These are phyloP conservation scores for Chaetoceros muelleri DNA, from an alignment of 108 stramenopile genomes.

Conservation along the genomic window DNA sequence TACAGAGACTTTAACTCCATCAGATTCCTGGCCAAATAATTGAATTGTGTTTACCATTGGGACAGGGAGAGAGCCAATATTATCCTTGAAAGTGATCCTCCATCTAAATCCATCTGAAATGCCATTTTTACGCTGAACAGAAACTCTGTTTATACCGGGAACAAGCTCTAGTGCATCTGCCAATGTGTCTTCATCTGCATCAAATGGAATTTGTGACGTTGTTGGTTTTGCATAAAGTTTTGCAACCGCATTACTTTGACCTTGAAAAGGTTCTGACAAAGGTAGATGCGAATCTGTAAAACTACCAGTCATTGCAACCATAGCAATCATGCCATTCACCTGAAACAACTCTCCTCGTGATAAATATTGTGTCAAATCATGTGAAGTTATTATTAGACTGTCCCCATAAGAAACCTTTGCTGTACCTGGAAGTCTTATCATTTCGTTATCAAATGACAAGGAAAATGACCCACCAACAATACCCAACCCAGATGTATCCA, in stretches of 20 bases:
- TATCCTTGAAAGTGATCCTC: constrained; percentile 56
- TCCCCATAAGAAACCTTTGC: constrained; percentile 19
- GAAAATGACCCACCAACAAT: constrained; percentile 27
- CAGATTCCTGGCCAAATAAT: constrained; percentile 25
- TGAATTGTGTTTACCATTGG: constrained; percentile 23
- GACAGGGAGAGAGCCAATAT: constrained; percentile 58
- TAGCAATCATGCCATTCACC: constrained; percentile 22
- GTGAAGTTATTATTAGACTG: constrained; percentile 20
- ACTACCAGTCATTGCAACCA: constrained; percentile 15
- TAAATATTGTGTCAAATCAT: constrained; percentile 29
- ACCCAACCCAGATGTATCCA: constrained; percentile 23
- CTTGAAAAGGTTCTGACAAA: constrained; percentile 18
- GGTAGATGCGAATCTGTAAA: constrained; percentile 24
- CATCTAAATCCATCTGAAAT: constrained; percentile 44
- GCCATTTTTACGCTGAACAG: constrained; percentile 32
- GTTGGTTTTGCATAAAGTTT: constrained; percentile 17
- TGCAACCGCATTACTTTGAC: constrained; percentile 4
- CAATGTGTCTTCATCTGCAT: constrained; percentile 36
- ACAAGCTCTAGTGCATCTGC: constrained; percentile 58
- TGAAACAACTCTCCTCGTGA: constrained; percentile 30
- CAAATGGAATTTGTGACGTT: constrained; percentile 22
- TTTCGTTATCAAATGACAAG: constrained; percentile 25
- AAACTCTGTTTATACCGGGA: constrained; percentile 46
- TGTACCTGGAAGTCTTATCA: constrained; percentile 22
- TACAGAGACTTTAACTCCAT: constrained; percentile 13